These are phyloP conservation scores for Citrullus mucosospermus DNA, from an alignment of 306 rosid species.

Conservation along the genomic window DNA sequence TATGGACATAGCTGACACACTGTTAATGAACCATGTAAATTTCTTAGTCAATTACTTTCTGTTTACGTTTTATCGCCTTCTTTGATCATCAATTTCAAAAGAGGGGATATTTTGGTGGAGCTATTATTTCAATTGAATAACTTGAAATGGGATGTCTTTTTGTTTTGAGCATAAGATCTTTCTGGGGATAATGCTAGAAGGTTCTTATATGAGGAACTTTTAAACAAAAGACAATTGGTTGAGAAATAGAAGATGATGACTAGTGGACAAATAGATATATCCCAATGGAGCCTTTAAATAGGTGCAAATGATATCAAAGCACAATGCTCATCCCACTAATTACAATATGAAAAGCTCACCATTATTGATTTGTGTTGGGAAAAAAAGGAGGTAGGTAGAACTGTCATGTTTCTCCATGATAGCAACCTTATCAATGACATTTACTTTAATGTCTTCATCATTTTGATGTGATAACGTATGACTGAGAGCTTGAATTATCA, in stretches of 20 bases:
- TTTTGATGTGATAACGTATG: neutral
- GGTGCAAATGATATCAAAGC: neutral
- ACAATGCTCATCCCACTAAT: conserved; percentile 1
- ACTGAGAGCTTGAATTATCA: neutral
- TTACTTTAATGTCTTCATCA: neutral
- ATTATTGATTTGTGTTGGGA: neutral
- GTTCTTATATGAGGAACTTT: neutral
- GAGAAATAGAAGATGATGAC: neutral
- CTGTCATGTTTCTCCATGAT: conserved; percentile 1
- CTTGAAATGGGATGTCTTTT: neutral
- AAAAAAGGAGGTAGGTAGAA: neutral
- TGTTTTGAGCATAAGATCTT: neutral
- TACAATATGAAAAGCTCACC: conserved; percentile 1
- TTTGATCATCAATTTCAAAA: too few relatives aligned
- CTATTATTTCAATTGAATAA: neutral
- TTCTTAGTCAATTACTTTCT: too few relatives aligned
- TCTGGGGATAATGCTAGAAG: neutral
- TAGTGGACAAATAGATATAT: neutral
- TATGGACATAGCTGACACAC: too few relatives aligned
- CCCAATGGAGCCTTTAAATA: neutral
- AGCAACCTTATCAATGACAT: neutral
- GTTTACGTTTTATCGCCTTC: too few relatives aligned
- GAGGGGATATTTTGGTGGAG: neutral
- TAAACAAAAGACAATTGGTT: neutral
- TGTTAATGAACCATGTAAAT: too few relatives aligned